Evolutionary conservation across 192 early-diverging fungal genomes (phyloP), one percentile per base, ranked within the genome.

Genomic region (Cetraspora pellucida): DNA sequence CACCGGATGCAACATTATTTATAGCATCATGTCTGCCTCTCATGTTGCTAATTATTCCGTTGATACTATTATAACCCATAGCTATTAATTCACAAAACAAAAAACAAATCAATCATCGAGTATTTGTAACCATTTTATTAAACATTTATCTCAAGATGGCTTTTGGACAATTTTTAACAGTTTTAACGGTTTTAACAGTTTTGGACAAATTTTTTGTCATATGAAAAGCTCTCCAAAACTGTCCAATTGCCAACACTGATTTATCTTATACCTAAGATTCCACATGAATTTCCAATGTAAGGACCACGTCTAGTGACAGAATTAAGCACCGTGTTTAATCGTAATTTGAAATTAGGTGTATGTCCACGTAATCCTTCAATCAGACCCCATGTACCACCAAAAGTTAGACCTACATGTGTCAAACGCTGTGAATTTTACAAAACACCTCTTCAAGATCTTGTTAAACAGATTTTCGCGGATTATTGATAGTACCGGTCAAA

Each of bases 261-360:
- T 19, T 44, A 43, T 23, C 45, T 50, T 50, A 63, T 85, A 81
- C 83, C 85, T 74, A 95, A 79, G 23, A 95, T 85, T 79, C 92
- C 93, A 44, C 90, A 82, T 31, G 93, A 92, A 86, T 95, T 95
- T 79, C 89, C 93, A 63, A 95, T 79, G 74, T 91, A 93, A 23
- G 93, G 93, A n/a, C 93, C 93, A 67, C 93, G 90, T 57, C 93
- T 88, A 11, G 93, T 95, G 81, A 92, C 90, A 30, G 89, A 86
- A 85, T 95, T 95, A 64, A 95, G 86, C 45, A 92, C 88, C 66
- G 89, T 91, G 84, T 95, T 95, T 37, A 95, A 82, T 57, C 92
- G 89, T 74, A 95, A 84, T 83, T 93, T 93, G 78, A 91, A 85
- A 73, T 91, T 90, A 47, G 91, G 87, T 60, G 81, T 78, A 43